These are phyloP conservation scores for Rhizopogon vesiculosus DNA, from an alignment of 768 basidiomycete species.

Conservation along the genomic window DNA sequence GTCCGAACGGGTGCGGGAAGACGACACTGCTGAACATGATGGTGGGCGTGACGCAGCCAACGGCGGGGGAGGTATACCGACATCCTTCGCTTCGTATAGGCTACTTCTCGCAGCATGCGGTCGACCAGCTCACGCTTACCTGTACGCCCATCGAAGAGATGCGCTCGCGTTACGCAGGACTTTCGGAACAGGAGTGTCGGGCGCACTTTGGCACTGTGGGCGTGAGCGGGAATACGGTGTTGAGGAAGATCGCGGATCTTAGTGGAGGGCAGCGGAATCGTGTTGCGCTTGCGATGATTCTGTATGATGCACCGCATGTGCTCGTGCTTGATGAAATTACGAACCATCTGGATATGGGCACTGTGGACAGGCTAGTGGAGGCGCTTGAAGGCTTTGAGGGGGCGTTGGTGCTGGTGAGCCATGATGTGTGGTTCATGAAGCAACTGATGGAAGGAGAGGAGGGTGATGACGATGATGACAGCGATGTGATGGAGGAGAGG, in stretches of 20 bases:
- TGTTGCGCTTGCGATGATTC: slow-evolving; percentile 51
- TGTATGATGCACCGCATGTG: slow-evolving; percentile 49
- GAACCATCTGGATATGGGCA: slow-evolving; percentile 62
- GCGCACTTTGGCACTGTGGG: slow-evolving; percentile 8
- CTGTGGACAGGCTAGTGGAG: slow-evolving; percentile 49
- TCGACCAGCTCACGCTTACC: slow-evolving; percentile 40
- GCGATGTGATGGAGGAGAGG: slow-evolving; percentile 12
- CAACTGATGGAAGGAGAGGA: slow-evolving; percentile 17
- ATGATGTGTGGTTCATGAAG: slow-evolving; percentile 42
- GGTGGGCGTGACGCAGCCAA: slow-evolving; percentile 35
- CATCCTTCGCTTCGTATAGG: slow-evolving; percentile 54
- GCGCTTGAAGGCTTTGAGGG: slow-evolving; percentile 50
- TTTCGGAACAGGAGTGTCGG: slow-evolving; percentile 28
- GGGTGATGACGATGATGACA: slow-evolving; percentile 17
- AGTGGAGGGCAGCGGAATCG: slow-evolving; percentile 25
- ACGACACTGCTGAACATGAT: slow-evolving; percentile 49
- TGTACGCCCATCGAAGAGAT: slow-evolving; percentile 20
- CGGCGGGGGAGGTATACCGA: slow-evolving; percentile 41
- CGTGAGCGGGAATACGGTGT: slow-evolving; percentile 6
- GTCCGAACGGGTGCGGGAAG: slow-evolving; percentile 32
- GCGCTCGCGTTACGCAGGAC: slow-evolving; percentile 20
- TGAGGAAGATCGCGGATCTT: slow-evolving; percentile 19
- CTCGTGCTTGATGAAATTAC: slow-evolving; percentile 60
- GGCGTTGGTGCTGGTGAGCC: slow-evolving; percentile 59
- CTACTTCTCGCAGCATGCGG: slow-evolving; percentile 59